phyloP scores from a whole-genome alignment of 1,139 yeast genomes.

The Sugiyamaella japonica region DNA sequence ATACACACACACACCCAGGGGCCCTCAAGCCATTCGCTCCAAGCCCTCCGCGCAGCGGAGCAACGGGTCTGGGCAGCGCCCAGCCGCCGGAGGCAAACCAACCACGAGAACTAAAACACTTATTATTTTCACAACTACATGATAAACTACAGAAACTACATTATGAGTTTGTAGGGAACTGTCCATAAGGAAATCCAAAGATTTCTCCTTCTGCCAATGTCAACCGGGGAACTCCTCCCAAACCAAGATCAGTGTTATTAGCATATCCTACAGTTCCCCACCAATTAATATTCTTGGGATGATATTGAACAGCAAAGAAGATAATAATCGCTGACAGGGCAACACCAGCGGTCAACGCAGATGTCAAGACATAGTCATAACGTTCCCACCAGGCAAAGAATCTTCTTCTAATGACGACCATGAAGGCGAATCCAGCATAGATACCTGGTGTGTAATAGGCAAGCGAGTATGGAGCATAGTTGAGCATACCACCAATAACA shows the following conservation, averaged over 20 bases:
- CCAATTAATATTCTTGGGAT: slow-evolving; percentile 48
- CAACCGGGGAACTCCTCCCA: slow-evolving; percentile 48
- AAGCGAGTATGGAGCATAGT: slow-evolving; percentile 52
- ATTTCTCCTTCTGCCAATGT: slow-evolving; percentile 44
- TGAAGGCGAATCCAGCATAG: slow-evolving; percentile 52
- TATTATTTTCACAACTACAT: neutral
- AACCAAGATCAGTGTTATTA: slow-evolving; percentile 45
- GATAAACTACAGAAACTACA: neutral
- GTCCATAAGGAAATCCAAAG: slow-evolving; percentile 45
- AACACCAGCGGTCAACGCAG: slow-evolving; percentile 60
- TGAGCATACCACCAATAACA: slow-evolving; percentile 47
- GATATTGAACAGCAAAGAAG: slow-evolving; percentile 55
- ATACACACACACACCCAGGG: no score
- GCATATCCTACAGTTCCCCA: slow-evolving; percentile 49
- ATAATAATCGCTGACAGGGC: slow-evolving; percentile 58
- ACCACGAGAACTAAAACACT: no score
- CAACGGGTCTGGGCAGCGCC: neutral
- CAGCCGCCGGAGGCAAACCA: neutral
- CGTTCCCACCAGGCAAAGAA: slow-evolving; percentile 62
- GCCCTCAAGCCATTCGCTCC: no score
- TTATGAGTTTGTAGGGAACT: slow-evolving; percentile 19
- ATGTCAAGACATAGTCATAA: slow-evolving; percentile 60
- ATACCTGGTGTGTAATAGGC: slow-evolving; percentile 54
- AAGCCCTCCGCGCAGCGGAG: no score
- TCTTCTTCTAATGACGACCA: slow-evolving; percentile 52